Base-by-base conservation (phyloP, 768 basidiomycete species). In the Tulasnella sp. region DNA sequence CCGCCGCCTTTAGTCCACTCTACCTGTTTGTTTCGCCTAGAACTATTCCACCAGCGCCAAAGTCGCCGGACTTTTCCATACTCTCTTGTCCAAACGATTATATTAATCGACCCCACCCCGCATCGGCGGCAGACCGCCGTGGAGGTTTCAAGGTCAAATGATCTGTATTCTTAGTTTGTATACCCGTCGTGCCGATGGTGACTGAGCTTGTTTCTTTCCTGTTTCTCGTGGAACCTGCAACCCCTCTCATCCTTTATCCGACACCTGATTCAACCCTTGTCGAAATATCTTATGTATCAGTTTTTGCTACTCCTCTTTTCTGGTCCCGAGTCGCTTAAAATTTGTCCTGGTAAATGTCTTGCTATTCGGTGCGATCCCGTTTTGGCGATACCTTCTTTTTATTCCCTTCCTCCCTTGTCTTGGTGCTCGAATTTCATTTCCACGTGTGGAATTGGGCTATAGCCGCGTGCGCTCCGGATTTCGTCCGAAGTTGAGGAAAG, bases 141-240 rank as follows among this genome's bases (percentile, higher is more conserved):
- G 7, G 61, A n/a, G 32, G 15, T 35, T 35, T 35, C 29, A 67
- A 26, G 51, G 51, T 51, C 51, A 51, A 51, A 51, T 10, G 26
- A 67, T 67, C 26, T 67, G 61, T 67, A 67, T 67, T 67, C 61
- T 16, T 67, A 67, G 61, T 32, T 67, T 67, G 61, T 67, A 67
- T 67, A 67, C 61, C 61, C 57, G 57, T 61, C 57, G 57, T 61
- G 61, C 32, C 26, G 61, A 67, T 67, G 61, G 61, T 35, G 61
- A 67, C 26, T 16, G 61, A 67, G 61, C 61, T 67, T 67, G 29
- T 67, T 67, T 67, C 32, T 29, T 35, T 26, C 16, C 32, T 67
- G 11, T 44, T 44, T 44, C 16, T 16, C 15, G 1, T 44, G 44
- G 44, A 16, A 16, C 51, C 23, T 67, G 3, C 61, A 35, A 67